Conservation (phyloP, 73 alveolate genomes). For the Paraurostyla sp. region DNA sequence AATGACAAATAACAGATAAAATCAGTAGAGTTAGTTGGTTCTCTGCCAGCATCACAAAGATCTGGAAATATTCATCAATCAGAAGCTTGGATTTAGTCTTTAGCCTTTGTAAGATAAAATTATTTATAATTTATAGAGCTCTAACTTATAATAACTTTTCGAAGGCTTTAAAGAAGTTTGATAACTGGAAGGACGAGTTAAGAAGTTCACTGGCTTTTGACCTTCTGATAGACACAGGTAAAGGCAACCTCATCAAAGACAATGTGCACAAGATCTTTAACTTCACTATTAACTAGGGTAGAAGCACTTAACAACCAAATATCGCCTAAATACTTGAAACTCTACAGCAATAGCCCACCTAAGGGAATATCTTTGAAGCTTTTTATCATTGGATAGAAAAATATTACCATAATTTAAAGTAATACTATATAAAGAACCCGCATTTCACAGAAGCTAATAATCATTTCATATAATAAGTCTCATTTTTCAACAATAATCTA, state of each 20-base stretch:
- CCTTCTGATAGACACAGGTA: slow-evolving; percentile 11
- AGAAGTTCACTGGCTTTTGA: neutral
- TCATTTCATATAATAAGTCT: neutral
- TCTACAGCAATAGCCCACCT: neutral
- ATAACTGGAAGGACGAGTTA: slow-evolving; percentile 13
- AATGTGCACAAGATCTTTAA: slow-evolving; percentile 3
- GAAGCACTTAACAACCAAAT: neutral
- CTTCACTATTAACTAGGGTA: neutral
- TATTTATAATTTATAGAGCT: neutral
- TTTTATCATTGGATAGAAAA: slow-evolving; percentile 1
- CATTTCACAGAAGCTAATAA: slow-evolving; percentile 2
- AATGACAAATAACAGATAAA: neutral
- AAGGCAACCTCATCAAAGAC: slow-evolving; percentile 1
- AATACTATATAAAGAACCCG: neutral
- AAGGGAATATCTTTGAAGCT: neutral
- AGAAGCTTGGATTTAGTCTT: neutral
- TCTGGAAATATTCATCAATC: neutral
- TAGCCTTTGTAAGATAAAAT: neutral
- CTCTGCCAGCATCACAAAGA: neutral
- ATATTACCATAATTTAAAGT: neutral
- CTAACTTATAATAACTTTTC: neutral
- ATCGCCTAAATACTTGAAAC: neutral
- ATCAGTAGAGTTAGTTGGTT: neutral
- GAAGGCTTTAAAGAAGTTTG: slow-evolving; percentile 5
- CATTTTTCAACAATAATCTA: neutral